Base-by-base conservation (phyloP, 495 filamentous ascomycete species). In the Penicillium paxilli region DNA sequence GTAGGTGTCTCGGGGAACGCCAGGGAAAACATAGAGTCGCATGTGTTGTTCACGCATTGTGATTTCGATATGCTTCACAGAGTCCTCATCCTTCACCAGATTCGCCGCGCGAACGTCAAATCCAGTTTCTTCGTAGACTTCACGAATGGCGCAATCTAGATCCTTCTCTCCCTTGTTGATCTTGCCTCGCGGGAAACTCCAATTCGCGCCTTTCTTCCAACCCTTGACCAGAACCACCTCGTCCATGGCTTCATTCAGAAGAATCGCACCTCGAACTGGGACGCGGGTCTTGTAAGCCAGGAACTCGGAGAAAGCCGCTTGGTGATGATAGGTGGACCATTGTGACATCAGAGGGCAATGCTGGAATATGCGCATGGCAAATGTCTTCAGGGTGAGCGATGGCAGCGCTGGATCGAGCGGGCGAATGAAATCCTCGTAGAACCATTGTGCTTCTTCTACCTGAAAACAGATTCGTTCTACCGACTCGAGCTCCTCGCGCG, bases 401-500 rank as follows among this genome's bases (percentile, higher is more conserved):
- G 95, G 95, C 3, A 98, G 75, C 26, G 79, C 78, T 8, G 91
- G 91, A 65, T 96, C 90, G 49, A 92, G 76, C 25, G 91, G 92
- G 30, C 95, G 89, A 70, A 98, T 89, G 66, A 98, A 98, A 72
- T 98, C 94, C 73, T 98, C 95, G 84, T 97, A 98, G 71, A 92
- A 98, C 94, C 94, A 98, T 88, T 98, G 94, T 65, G 94, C 94
- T 66, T 97, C 95, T 72, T 98, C 94, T 50, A 98, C 87, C 75
- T 97, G 92, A 70, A 98, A 98, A 71, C 92, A 96, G 65, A 98
- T 91, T 57, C 94, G 89, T 64, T 92, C 91, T 19, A 96, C 89
- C 0, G 87, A 90, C 54, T 86, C 83, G 24, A 97, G 86, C 69
- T 98, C 94, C 69, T 92, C 91, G 56, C 84, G 80, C 19, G 94